phyloP scores from a whole-genome alignment of 169 alveolate genomes.

The Cryptosporidium felis region DNA sequence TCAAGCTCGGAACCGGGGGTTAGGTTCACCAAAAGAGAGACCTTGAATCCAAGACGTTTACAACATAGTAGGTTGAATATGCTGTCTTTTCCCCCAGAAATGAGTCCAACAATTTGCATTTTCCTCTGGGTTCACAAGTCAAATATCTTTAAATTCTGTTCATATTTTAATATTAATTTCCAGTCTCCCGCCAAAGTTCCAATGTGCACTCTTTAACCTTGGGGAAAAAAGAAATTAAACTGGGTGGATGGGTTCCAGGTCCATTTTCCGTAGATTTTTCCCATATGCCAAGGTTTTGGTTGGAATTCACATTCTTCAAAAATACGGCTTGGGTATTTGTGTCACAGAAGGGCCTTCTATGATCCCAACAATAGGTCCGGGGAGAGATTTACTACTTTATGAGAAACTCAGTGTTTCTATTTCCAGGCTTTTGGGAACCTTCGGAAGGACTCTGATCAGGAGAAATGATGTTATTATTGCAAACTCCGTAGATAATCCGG shows the following conservation, averaged over 20 bases:
- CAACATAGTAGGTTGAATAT: conserved; percentile 77
- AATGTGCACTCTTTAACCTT: too few relatives aligned
- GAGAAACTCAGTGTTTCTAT: conserved; percentile 21
- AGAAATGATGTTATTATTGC: conserved; percentile 50
- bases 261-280: background rate
- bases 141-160: too few relatives aligned
- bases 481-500: conserved; percentile 39
- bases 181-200: conserved; percentile 6
- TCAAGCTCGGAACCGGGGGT: conserved; percentile 79
- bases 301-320: conserved; percentile 9
- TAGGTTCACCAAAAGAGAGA: conserved; percentile 67
- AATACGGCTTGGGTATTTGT: conserved; percentile 21
- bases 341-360: conserved; percentile 59
- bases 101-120: conserved; percentile 83
- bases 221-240: too few relatives aligned
- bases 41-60: conserved; percentile 72
- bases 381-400: conserved; percentile 29
- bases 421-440: background rate
- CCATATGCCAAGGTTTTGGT: background rate
- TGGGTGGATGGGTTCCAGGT: too few relatives aligned
- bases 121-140: conserved; percentile 1
- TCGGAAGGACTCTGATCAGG: background rate
- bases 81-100: conserved; percentile 90
- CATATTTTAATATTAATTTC: too few relatives aligned
- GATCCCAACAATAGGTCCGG: conserved; percentile 65